Evolutionary conservation across 176 grass and related monocot species (phyloP), one percentile per base, ranked within the genome.

Genomic region (Dactylis glomerata): DNA sequence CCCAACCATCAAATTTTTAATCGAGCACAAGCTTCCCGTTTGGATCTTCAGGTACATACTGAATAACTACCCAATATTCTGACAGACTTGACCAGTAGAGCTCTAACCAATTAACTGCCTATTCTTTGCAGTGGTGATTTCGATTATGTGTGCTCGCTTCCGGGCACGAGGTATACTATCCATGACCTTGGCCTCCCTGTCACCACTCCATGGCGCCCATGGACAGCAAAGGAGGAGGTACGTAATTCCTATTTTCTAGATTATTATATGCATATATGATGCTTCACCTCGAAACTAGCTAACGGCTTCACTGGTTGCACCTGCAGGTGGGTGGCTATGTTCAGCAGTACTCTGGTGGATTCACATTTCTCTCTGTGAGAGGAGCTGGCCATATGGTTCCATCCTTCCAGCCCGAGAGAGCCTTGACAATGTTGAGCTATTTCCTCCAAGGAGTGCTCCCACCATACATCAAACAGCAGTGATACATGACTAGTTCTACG

Each of bases 301-400:
- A 31, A 38, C 14, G 15, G 1, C 0, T 77, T 85, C 51, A 28
- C 26, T 55, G 40, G 15, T 63, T 73, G 15, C 40, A 30, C 68
- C 33, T 44, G 34, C 20, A 87, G 85, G 85, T 87, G 3, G 85
- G 58, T 45, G 85, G 87, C 12, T 88, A 89, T 83, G 84, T 89
- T 64, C 87, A 79, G 1, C 76, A 92, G 19, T 89, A 94, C 27
- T 54, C 50, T 8, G 74, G 88, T 4, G 76, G 77, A 15, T 81
- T 92, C 70, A 82, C 74, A 23, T 81, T 94, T 56, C 54, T 79
- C 3, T 87, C 92, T 14, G 86, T 91, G 59, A 91, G 87, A 44
- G 87, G 77, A 52, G 79, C 92, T 33, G 92, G 84, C 0, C 92
- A 94, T 44, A 79, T 75, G 81, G 89, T 94, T 68, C 86, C 92